These are phyloP conservation scores for Amylocystis lapponica DNA, from an alignment of 768 basidiomycete genomes.

Conservation along the genomic window DNA sequence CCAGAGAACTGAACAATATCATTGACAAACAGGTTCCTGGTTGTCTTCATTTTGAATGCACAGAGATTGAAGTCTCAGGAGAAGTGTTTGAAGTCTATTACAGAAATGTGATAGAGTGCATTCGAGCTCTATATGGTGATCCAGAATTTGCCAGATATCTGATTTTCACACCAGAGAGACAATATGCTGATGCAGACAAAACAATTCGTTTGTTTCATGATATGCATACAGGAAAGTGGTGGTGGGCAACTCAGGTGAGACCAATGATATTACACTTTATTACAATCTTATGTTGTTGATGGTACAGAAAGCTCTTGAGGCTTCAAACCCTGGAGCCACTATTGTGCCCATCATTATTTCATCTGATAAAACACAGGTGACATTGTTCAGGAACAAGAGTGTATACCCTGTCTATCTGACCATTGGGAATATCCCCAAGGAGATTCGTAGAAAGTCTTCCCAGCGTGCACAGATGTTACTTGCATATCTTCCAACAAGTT, in stretches of 20 bases:
- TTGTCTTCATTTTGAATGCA: background rate
- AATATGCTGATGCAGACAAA: background rate
- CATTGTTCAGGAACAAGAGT: slow-evolving; percentile 11
- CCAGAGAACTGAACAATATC: background rate
- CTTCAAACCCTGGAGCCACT: slow-evolving; percentile 8
- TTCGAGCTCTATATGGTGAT: background rate
- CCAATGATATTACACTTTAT: background rate
- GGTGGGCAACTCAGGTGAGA: background rate
- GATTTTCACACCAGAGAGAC: background rate
- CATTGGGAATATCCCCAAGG: slow-evolving; percentile 21
- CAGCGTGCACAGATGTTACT: slow-evolving; percentile 18
- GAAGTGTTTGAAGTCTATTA: background rate
- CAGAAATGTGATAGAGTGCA: background rate
- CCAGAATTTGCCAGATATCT: background rate
- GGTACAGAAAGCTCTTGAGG: slow-evolving; percentile 12
- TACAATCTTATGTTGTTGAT: background rate
- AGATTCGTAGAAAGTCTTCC: slow-evolving; percentile 18
- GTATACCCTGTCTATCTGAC: slow-evolving; percentile 23
- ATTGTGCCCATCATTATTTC: slow-evolving; percentile 18
- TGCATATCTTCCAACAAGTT: slow-evolving; percentile 18
- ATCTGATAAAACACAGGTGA: too few species aligned
- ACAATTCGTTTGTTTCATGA: background rate
- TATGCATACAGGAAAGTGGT: background rate
- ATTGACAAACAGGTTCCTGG: background rate
- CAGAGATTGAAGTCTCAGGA: background rate